phyloP scores from a whole-genome alignment of 331 rosid species.

The Quercus phellos region DNA sequence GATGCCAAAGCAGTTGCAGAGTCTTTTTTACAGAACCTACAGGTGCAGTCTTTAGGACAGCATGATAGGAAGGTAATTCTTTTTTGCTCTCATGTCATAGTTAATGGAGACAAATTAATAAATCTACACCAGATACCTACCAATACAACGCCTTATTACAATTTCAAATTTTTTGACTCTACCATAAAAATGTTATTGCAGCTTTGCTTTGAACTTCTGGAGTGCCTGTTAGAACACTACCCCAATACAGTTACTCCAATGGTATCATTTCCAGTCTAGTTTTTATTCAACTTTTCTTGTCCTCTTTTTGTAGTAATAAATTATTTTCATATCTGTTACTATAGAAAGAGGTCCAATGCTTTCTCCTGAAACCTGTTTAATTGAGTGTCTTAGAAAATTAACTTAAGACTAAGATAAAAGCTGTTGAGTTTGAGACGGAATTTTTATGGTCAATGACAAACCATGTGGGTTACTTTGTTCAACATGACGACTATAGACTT shows the following conservation, averaged over 20 bases:
- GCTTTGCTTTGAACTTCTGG: constrained; percentile 89
- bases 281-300: constrained; percentile 24
- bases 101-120: neutral
- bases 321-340: neutral
- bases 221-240: constrained; percentile 54
- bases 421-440: neutral
- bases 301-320: neutral
- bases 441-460: neutral
- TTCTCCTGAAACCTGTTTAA: neutral
- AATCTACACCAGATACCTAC: constrained; percentile 9
- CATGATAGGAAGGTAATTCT: constrained; percentile 76
- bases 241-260: constrained; percentile 54
- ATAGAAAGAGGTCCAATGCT: neutral
- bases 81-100: constrained; percentile 5
- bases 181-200: constrained; percentile 43
- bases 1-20: constrained; percentile 75
- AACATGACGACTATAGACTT: neutral
- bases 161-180: constrained; percentile 13
- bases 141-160: neutral
- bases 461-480: neutral
- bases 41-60: constrained; percentile 86
- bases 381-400: neutral
- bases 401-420: neutral
- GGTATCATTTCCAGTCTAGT: constrained; percentile 41
- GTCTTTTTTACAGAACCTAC: constrained; percentile 51